Evolutionary conservation across 2,329 filamentous ascomycete species (phyloP).

Genomic region (Claviceps sp.): DNA sequence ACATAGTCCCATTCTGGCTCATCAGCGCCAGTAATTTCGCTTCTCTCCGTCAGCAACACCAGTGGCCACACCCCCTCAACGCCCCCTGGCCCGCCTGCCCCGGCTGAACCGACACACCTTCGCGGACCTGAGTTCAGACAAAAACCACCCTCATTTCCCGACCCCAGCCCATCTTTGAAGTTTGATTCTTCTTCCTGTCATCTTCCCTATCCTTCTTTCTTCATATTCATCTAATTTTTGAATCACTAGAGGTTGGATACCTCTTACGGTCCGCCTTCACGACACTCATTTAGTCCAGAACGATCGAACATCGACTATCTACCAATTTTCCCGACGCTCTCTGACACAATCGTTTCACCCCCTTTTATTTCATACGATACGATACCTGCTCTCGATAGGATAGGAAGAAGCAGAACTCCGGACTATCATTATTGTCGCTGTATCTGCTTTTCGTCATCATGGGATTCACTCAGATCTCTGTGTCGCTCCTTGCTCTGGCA

Average conservation of each 20-base stretch:
- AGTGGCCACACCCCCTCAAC: background rate
- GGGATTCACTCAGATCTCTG: constrained; percentile 19
- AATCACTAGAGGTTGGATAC: constrained; percentile 5
- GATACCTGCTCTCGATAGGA: background rate
- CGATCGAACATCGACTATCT: background rate
- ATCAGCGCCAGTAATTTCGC: constrained; percentile 2
- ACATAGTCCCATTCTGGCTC: background rate
- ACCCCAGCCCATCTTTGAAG: background rate
- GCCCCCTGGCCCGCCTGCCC: background rate
- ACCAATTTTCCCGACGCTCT: constrained; percentile 3
- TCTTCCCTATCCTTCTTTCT: background rate
- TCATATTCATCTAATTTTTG: constrained; percentile 1
- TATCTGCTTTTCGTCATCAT: constrained; percentile 13
- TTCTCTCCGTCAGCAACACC: background rate
- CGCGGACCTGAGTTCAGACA: background rate
- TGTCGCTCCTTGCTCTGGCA: constrained; percentile 26
- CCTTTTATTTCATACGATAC: background rate
- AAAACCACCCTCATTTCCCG: constrained; percentile 4
- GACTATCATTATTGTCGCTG: background rate
- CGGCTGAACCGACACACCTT: background rate
- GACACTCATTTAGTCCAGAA: constrained; percentile 5
- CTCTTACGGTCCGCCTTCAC: constrained; percentile 5
- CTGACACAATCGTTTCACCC: background rate
- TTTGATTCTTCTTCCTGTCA: background rate
- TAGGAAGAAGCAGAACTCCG: background rate